Evolutionary conservation across 352 stramenopile genomes (phyloP).

Genomic region (Phytophthora fragariae): DNA sequence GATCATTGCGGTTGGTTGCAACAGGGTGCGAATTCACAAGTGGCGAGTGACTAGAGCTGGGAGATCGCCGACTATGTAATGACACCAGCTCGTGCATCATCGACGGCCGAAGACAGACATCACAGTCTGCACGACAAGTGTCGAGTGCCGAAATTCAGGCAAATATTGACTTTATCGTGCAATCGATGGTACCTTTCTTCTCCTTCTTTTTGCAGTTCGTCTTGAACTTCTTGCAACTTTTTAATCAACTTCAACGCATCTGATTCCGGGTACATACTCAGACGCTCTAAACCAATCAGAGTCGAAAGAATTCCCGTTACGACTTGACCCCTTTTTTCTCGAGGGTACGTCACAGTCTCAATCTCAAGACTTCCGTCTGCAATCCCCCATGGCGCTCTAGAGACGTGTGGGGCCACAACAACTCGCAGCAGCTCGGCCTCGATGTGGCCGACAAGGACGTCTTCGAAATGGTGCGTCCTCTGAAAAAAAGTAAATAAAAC

Average conservation of each 20-base stretch:
- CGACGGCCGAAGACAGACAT: not conserved
- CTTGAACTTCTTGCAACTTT: too few relatives aligned
- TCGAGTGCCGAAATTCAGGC: too few relatives aligned
- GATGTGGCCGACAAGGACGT: conserved; percentile 56
- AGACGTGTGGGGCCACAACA: conserved; percentile 80
- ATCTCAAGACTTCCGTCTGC: not conserved
- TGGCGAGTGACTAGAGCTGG: not conserved
- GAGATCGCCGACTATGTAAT: too few relatives aligned
- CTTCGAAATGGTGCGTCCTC: conserved; percentile 57
- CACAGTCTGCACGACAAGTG: not conserved
- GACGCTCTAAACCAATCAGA: not conserved
- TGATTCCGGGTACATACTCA: not conserved
- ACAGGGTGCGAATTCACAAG: not conserved
- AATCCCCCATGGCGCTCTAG: conserved; percentile 68
- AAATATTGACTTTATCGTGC: too few relatives aligned
- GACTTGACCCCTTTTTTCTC: not conserved
- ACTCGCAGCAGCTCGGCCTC: conserved; percentile 77
- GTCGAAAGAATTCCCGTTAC: not conserved
- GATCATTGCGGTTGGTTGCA: not conserved
- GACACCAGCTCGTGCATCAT: not conserved
- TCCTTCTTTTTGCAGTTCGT: not conserved
- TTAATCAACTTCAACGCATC: not conserved
- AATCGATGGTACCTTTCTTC: not conserved
- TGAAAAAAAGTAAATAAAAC: not conserved
- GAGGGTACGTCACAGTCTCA: conserved; percentile 12